Evolutionary conservation across 176 grass and related monocot species (phyloP).

Genomic region (Paspalum vaginatum): DNA sequence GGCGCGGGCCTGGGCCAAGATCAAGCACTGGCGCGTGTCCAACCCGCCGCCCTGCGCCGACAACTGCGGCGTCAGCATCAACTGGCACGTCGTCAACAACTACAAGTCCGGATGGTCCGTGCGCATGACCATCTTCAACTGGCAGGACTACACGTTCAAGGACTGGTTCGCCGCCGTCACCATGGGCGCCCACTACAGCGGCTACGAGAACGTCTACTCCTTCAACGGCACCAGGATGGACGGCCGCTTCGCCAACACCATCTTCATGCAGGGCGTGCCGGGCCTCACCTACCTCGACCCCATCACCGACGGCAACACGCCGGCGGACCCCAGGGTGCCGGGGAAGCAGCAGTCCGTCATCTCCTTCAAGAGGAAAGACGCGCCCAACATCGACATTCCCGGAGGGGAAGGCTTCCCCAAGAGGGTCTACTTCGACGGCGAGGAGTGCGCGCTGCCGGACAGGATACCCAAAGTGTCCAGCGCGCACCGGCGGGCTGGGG

Average conservation of each 20-base stretch:
- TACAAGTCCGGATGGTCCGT: slow-evolving; percentile 81
- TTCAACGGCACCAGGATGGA: slow-evolving; percentile 75
- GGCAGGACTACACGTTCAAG: slow-evolving; percentile 89
- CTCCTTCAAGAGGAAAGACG: slow-evolving; percentile 68
- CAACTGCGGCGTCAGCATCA: slow-evolving; percentile 83
- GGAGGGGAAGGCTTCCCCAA: slow-evolving; percentile 72
- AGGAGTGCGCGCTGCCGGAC: slow-evolving; percentile 79
- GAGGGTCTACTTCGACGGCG: slow-evolving; percentile 82
- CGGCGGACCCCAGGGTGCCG: slow-evolving; percentile 44
- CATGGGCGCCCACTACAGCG: slow-evolving; percentile 56
- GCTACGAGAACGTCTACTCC: slow-evolving; percentile 93
- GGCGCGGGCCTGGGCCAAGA: slow-evolving; percentile 76
- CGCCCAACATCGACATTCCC: slow-evolving; percentile 53
- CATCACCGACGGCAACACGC: slow-evolving; percentile 54
- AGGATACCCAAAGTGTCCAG: slow-evolving; percentile 44
- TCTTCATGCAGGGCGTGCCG: slow-evolving; percentile 83
- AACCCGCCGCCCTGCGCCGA: slow-evolving; percentile 70
- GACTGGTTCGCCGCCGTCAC: slow-evolving; percentile 87
- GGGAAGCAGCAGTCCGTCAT: slow-evolving; percentile 89
- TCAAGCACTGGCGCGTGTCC: slow-evolving; percentile 68
- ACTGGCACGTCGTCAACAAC: slow-evolving; percentile 89
- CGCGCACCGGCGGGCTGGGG: slow-evolving; percentile 18
- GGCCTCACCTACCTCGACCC: slow-evolving; percentile 60
- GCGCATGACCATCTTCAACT: slow-evolving; percentile 92
- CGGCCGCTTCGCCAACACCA: slow-evolving; percentile 51